Evolutionary conservation across 176 grass and related monocot species (phyloP).

Genomic region (Saccharum spontaneum): DNA sequence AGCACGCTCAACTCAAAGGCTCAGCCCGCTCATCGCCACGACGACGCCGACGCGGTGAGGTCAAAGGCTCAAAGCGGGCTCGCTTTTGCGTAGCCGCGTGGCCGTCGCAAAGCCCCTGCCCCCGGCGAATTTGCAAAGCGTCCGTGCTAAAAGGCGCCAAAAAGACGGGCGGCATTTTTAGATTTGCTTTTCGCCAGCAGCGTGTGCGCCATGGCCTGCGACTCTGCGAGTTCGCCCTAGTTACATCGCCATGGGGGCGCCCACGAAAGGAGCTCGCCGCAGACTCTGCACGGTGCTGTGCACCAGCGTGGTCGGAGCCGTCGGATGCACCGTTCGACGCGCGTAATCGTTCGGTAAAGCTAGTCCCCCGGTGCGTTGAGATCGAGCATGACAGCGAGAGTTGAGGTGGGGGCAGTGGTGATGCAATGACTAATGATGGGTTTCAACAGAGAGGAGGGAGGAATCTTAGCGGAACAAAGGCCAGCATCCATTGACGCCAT

Average conservation of each 20-base stretch:
- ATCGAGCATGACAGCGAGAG: not conserved
- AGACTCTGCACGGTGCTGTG: not conserved
- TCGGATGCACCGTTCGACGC: not conserved
- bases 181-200: constrained; percentile 45
- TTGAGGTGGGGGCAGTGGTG: constrained; percentile 28
- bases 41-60: constrained; percentile 7
- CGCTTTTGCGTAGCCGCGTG: constrained; percentile 37
- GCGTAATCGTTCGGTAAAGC: not conserved
- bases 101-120: constrained; percentile 25
- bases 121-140: constrained; percentile 13
- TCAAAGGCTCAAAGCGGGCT: constrained; percentile 37
- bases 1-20: constrained; percentile 33
- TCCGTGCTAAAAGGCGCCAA: constrained; percentile 32
- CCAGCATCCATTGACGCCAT: constrained; percentile 53
- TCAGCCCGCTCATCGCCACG: not conserved
- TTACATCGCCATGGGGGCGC: constrained; percentile 19
- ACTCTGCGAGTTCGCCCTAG: constrained; percentile 25
- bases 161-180: constrained; percentile 39
- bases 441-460: constrained; percentile 48
- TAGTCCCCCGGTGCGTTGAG: not conserved
- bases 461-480: constrained; percentile 59
- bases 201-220: not conserved
- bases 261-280: not conserved
- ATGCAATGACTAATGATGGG: constrained; percentile 63
- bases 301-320: not conserved